These are phyloP conservation scores for Cubamyces lactineus DNA, from an alignment of 768 basidiomycete genomes.

Conservation along the genomic window DNA sequence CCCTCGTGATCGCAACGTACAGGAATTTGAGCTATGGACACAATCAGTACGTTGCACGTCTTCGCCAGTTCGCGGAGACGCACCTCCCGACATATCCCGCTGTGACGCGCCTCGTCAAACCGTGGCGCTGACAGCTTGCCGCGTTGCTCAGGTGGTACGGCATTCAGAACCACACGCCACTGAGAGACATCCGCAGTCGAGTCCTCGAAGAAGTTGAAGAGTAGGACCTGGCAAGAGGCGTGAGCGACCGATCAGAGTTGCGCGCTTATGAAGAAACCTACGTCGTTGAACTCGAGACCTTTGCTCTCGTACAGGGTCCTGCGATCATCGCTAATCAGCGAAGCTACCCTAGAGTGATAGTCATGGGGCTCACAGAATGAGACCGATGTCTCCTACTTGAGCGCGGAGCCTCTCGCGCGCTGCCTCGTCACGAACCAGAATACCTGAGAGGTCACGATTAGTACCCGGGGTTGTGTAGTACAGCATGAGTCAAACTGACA, in stretches of 20 bases:
- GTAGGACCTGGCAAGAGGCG: conserved; percentile 53
- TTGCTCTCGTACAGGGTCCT: conserved; percentile 66
- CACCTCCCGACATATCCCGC: conserved; percentile 46
- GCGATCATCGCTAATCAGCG: not conserved
- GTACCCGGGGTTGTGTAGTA: not conserved
- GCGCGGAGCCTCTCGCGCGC: conserved; percentile 50
- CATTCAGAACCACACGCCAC: conserved; percentile 63
- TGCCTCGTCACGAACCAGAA: conserved; percentile 65
- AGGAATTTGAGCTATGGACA: conserved; percentile 58
- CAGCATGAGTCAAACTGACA: conserved; percentile 43
- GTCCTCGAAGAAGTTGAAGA: conserved; percentile 78
- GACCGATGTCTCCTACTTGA: conserved; percentile 57
- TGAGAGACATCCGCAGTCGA: conserved; percentile 53
- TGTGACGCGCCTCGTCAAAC: conserved; percentile 55
- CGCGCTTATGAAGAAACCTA: conserved; percentile 28
- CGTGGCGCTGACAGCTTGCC: conserved; percentile 41
- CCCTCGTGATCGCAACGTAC: conserved; percentile 73
- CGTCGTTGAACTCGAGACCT: conserved; percentile 70
- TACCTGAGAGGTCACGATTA: conserved; percentile 45
- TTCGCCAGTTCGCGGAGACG: not conserved
- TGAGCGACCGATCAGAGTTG: not conserved
- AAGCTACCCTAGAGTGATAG: not conserved
- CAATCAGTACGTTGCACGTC: not conserved
- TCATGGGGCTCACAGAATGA: conserved; percentile 53
- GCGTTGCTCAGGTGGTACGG: conserved; percentile 32